These are phyloP conservation scores for Chlamydomonas urium DNA, from an alignment of 139 green algal species.

Conservation along the genomic window DNA sequence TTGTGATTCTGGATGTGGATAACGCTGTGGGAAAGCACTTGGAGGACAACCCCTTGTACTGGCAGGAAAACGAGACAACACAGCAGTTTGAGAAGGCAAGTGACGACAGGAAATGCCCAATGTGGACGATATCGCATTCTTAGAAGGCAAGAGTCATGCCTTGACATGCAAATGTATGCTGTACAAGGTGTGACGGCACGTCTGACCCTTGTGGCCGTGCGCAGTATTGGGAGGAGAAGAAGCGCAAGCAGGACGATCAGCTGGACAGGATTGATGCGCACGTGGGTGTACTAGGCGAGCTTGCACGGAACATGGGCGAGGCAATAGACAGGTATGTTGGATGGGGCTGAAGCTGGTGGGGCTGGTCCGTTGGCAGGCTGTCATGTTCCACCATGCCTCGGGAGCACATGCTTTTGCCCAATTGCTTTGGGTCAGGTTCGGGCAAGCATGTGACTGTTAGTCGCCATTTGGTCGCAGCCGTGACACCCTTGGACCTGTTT, in stretches of 20 bases:
- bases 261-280: slow-evolving; percentile 73
- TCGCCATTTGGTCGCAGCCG: not conserved
- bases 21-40: not conserved
- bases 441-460: no score
- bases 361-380: no score
- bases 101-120: no score
- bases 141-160: no score
- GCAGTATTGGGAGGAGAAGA: slow-evolving; percentile 62
- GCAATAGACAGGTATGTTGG: slow-evolving; percentile 7
- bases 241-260: slow-evolving; percentile 63
- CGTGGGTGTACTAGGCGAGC: slow-evolving; percentile 64
- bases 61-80: slow-evolving; percentile 34
- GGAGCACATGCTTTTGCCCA: no score
- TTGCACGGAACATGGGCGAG: slow-evolving; percentile 63
- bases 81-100: slow-evolving; percentile 51
- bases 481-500: no score
- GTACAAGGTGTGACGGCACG: no score
- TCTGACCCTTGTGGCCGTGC: not conserved
- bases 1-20: slow-evolving; percentile 16
- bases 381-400: no score
- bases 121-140: no score
- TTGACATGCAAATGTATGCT: no score
- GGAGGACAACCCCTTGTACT: slow-evolving; percentile 31
- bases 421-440: not conserved
- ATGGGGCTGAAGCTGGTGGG: not conserved